phyloP scores from a whole-genome alignment of 306 rosid genomes.

The Senna tora region DNA sequence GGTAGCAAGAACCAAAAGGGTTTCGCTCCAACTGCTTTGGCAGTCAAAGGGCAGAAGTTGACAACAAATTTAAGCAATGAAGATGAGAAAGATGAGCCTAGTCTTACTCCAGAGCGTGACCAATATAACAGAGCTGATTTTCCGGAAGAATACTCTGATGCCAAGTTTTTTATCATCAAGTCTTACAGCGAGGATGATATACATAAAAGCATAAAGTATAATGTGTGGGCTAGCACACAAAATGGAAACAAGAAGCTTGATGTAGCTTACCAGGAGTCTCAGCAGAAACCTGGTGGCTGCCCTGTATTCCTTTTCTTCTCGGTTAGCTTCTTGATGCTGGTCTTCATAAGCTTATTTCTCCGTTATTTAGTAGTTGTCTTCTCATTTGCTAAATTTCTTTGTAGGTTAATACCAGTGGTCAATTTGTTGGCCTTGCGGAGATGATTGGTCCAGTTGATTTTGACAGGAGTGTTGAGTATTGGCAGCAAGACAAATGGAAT shows the following conservation, averaged over 20 bases:
- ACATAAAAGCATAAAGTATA: constrained; percentile 90
- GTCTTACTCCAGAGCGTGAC: constrained; percentile 58
- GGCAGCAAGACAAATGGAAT: constrained; percentile 99
- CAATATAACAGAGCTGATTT: constrained; percentile 72
- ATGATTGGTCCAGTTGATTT: constrained; percentile 94
- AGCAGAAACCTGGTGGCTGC: constrained; percentile 75
- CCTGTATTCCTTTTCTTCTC: constrained; percentile 83
- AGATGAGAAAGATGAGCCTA: constrained; percentile 64
- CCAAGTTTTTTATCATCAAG: constrained; percentile 78
- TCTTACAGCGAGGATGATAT: constrained; percentile 96
- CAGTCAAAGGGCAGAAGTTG: constrained; percentile 67
- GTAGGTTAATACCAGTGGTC: constrained; percentile 96
- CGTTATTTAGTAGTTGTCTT: not conserved
- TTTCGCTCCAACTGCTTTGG: constrained; percentile 53
- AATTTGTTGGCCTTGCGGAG: constrained; percentile 92
- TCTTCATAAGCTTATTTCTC: not conserved
- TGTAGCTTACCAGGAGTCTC: constrained; percentile 87
- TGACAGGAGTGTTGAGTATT: constrained; percentile 80
- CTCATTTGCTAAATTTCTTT: constrained; percentile 2
- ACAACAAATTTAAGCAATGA: constrained; percentile 50
- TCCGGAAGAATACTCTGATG: constrained; percentile 63
- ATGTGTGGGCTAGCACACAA: constrained; percentile 95
- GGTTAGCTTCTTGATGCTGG: constrained; percentile 42
- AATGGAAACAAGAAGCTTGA: constrained; percentile 95
- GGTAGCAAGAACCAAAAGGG: constrained; percentile 69